Base-by-base conservation (phyloP, 371 early-diverging fungal species). In the Mortierella sp. region DNA sequence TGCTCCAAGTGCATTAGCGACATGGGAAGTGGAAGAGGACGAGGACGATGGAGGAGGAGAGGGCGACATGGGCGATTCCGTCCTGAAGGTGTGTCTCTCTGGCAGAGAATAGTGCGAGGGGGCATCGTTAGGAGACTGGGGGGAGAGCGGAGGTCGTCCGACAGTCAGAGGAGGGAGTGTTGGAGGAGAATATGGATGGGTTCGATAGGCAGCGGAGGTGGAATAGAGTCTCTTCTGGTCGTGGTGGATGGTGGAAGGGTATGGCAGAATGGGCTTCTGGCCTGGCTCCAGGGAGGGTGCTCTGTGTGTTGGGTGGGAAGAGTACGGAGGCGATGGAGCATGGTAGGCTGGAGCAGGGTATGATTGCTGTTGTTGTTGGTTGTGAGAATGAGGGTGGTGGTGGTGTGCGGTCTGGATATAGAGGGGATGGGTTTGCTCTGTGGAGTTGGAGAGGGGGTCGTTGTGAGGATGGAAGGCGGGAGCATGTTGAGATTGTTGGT, bases 281-380 rank as follows among this genome's bases (percentile, higher is more conserved):
- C 72, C 24, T 8, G 77, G 72, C n/a, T 83, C 84, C 40, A 64
- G 50, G 46, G 84, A 80, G 48, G 75, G 72, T 26, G 83, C 79
- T 50, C 84, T 37, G 74, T 40, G 69, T 51, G 69, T 69, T 28
- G 72, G 75, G 6, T 72, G 76, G 34, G 76, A 77, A 2, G 83
- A 73, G 67, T 84, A 84, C 3, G 84, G 84, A 16, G 84, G 84
- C 21, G 84, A 80, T 13, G 81, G 84, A 5, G 76, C 75, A 54
- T 84, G 84, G 57, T 84, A 84, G 21, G 26, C 53, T 10, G 83
- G 69, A 19, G 51, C 72, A 57, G 71, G 71, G 37, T 73, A 69
- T 31, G 34, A 13, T 24, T 73, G 73, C 34, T 76, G 43, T 40
- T 40, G 43, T 40, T 76, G 80, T 34, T 70, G 67, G 28, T 74